Evolutionary conservation across 148 eudicot species (phyloP), one percentile per base, ranked within the genome.

Genomic region (Rheum nobile): DNA sequence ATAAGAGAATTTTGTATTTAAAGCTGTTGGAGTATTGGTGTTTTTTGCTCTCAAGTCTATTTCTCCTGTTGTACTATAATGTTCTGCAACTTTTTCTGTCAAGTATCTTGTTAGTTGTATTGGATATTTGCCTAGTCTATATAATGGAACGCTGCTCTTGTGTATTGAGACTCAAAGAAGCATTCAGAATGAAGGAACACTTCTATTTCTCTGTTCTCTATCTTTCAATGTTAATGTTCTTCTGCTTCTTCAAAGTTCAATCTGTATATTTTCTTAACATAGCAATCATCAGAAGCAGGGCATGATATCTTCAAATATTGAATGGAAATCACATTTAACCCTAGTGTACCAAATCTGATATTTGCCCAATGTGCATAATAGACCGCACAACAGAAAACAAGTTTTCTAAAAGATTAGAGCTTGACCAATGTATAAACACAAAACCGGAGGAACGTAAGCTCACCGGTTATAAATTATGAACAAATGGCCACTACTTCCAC

Each of bases 371-470:
- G n/a, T n/a, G n/a, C n/a, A 48, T 48, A 46, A 16, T 19, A 46
- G 52, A 46, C 13, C 19, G 52, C 52, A 46, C 16, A 46, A 17
- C 14, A 17, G 19, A 46, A 72, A 67, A 84, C 83, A 67, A 95
- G 82, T 55, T 95, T 93, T 16, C 85, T n/a, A n/a, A n/a, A n/a
- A n/a, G n/a, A n/a, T n/a, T n/a, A n/a, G n/a, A n/a, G n/a, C n/a
- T n/a, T n/a, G n/a, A n/a, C n/a, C n/a, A n/a, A n/a, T n/a, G n/a
- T n/a, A n/a, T n/a, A n/a, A n/a, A n/a, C n/a, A n/a, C n/a, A n/a
- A n/a, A n/a, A n/a, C n/a, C n/a, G n/a, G n/a, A n/a, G n/a, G n/a
- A n/a, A n/a, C n/a, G n/a, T n/a, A n/a, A n/a, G n/a, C n/a, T n/a
- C n/a, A n/a, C n/a, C n/a, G n/a, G n/a, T n/a, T n/a, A n/a, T n/a